Conservation (phyloP, 1,284 basidiomycete species). For the Lentinus polychrous region DNA sequence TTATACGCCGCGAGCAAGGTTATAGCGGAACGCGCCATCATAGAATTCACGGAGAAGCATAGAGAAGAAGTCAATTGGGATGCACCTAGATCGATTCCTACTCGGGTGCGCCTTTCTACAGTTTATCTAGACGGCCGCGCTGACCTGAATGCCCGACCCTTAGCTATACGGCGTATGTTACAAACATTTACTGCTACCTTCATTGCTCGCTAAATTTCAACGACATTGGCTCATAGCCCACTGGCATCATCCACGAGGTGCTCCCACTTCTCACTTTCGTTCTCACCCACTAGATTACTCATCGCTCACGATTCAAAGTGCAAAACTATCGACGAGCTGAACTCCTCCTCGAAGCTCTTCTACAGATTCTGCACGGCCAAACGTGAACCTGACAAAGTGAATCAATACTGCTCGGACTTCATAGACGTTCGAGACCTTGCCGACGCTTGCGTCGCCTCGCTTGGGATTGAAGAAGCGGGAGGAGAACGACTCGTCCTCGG, state of each 20-base stretch:
- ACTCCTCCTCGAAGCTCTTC: constrained; percentile 11
- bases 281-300: neutral
- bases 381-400: constrained; percentile 9
- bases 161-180: neutral
- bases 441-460: constrained; percentile 44
- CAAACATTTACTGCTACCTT: too few relatives aligned
- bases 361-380: constrained; percentile 4
- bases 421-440: constrained; percentile 60
- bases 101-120: constrained; percentile 6
- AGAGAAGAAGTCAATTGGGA: constrained; percentile 44
- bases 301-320: constrained; percentile 4
- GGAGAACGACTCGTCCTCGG: constrained; percentile 15
- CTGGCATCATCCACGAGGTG: constrained; percentile 5
- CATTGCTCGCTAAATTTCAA: too few relatives aligned
- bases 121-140: neutral
- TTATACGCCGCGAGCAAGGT: constrained; percentile 63
- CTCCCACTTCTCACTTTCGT: neutral
- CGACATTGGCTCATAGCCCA: neutral
- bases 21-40: constrained; percentile 56
- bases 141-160: neutral
- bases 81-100: constrained; percentile 9
- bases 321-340: constrained; percentile 11
- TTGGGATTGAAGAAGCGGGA: constrained; percentile 21
- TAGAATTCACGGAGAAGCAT: constrained; percentile 47
- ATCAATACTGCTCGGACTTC: constrained; percentile 10